Evolutionary conservation across 371 early-diverging fungal species (phyloP), one percentile per base, ranked within the genome.

Genomic region (Lichtheimia corymbifera): DNA sequence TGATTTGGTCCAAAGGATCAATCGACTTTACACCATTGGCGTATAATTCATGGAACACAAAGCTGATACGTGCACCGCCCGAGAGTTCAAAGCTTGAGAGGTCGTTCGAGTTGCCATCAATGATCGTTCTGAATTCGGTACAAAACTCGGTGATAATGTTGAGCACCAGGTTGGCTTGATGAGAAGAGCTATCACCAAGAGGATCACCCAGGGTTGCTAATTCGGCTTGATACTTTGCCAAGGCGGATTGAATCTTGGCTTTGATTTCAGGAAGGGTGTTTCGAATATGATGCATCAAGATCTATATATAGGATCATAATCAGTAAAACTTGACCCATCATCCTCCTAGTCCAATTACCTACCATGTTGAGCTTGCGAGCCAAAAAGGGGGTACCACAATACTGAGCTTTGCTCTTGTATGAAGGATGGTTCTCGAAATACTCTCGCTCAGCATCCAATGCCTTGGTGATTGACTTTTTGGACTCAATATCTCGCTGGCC

Each of bases 361-460:
- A 63, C 63, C 88, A 91, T 90, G 74, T 97, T 98, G 5, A 99
- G 83, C 72, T 95, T 96, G 55, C 94, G 83, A 5, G 99, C 95
- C 63, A 99, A 77, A 83, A 93, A 99, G 12, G 96, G 95, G n/a
- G 99, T 98, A 55, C 99, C 99, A 74, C 99, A 99, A 84, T 93
- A 99, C 65, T 94, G 92, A 6, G 96, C 95, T 76, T 98, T 99
- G 83, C 86, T 90, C 63, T 83, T 84, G 77, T 99, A 99, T 4
- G 98, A 82, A 15, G 90, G 68, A 77, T 99, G 99, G 64, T 87
- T 91, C 71, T 94, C 93, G 71, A 99, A 99, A 79, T 92, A 99
- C 49, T 66, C 70, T 59, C 87, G 85, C 76, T 99, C 99, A 53
- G 79, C 83, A 27, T 94, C 94, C 64, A 99, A 79, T 2, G 99